Evolutionary conservation across 129 eudicot species (phyloP), one percentile per base, ranked within the genome.

Genomic region (Helichrysum umbraculigerum): DNA sequence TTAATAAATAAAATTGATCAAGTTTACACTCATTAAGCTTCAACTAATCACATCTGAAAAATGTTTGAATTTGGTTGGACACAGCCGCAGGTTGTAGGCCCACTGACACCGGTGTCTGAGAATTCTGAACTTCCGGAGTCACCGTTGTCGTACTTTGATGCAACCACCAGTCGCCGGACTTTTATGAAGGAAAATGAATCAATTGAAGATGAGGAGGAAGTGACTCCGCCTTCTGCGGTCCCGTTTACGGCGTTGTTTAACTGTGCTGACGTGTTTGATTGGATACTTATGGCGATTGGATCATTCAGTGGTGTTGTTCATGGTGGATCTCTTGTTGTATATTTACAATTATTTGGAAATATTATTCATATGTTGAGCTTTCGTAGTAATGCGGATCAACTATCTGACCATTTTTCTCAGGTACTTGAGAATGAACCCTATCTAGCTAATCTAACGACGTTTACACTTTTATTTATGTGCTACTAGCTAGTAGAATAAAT

Each of bases 91-190:
- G 75, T 54, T 10, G 81, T 80, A 33, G 85, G 80, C 58, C 93
- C 93, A 5, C 68, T 88, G 19, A 88, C 93, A 34, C 93, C 93
- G 61, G 90, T 88, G 2, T 81, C 85, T 7, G 93, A 88, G 78
- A 88, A 83, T 1, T 75, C 90, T 14, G 93, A 88, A 78, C 85
- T 80, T 68, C 93, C 88, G 29, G 93, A 88, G 73, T 81, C 88
- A 7, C 90, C 93, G 32, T 61, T 76, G 15, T 81, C 88, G 5
- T 72, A 81, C 73, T 54, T 68, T 66, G 82, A 75, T 70, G 28
- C 74, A 50, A 68, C 59, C 81, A 67, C 78, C 50, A 81, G 86
- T 30, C 83, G 79, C 42, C 65, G 74, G 68, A 77, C 34, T 70
- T 66, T 30, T 41, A 12, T 21, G 51, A 74, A 73, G 67, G 78